A percentile compares a stretch with the other conserved stretches of the same genome.
These are phyloP conservation scores for Paecilomyces formosus DNA, from an alignment of 2,329 filamentous ascomycete genomes.

Conservation along the genomic window DNA sequence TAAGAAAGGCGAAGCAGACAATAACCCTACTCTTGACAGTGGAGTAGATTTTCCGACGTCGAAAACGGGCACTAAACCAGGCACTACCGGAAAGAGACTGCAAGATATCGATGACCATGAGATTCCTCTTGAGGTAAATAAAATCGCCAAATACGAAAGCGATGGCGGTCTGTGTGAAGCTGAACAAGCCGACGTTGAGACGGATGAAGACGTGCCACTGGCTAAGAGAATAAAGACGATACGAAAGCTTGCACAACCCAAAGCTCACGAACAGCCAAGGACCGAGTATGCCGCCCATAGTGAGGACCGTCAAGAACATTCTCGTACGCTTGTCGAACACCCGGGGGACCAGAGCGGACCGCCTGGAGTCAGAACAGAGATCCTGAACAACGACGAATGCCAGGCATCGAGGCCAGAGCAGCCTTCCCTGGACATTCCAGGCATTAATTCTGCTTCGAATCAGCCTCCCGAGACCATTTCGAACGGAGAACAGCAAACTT, in stretches of 20 bases:
- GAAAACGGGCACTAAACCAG: neutral
- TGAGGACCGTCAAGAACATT: neutral
- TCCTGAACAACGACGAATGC: neutral
- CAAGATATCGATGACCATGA: neutral
- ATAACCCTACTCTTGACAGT: neutral
- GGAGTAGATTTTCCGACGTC: neutral
- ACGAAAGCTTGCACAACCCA: neutral
- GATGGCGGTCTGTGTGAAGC: conserved; percentile 1
- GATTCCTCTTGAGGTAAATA: neutral
- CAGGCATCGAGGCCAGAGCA: neutral
- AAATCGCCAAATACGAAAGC: neutral
- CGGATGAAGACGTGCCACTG: conserved; percentile 12
- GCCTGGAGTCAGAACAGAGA: neutral
- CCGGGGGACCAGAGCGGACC: neutral
- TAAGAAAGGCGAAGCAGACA: neutral
- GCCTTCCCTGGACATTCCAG: neutral
- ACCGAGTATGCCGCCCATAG: neutral
- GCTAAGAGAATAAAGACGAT: conserved; percentile 4
- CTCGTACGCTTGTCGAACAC: neutral
- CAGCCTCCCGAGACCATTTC: too few species aligned
- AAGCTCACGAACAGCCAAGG: neutral
- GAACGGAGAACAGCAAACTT: neutral
- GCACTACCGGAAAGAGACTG: neutral
- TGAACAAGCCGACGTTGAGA: conserved; percentile 1
- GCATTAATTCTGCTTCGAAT: neutral